Evolutionary conservation across 257 asterid genomes (phyloP).

Genomic region (Fraxinus excelsior): DNA sequence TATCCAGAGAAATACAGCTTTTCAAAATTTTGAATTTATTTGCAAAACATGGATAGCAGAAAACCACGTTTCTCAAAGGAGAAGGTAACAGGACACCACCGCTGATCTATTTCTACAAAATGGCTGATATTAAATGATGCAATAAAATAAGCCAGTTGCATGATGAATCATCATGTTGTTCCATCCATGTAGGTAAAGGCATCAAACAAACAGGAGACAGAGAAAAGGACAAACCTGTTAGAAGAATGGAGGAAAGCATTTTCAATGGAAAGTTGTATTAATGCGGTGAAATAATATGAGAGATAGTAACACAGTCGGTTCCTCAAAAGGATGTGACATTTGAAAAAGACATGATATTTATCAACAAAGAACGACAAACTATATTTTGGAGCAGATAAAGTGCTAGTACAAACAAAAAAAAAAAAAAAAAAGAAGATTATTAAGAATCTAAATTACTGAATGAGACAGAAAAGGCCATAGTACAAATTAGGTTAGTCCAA

Average conservation of each 20-base stretch:
- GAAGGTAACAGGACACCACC: constrained; percentile 63
- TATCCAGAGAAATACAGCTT: constrained; percentile 15
- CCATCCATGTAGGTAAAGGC: constrained; percentile 31
- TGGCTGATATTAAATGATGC: constrained; percentile 54
- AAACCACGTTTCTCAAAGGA: constrained; percentile 52
- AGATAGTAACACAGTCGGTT: constrained; percentile 1
- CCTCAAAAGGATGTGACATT: constrained; percentile 8
- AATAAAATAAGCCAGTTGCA: constrained; percentile 43
- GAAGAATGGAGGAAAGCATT: constrained; percentile 12
- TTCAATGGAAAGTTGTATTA: constrained; percentile 3
- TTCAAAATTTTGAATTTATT: constrained; percentile 26
- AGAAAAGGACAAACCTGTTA: constrained; percentile 15
- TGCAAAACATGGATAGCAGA: constrained; percentile 48
- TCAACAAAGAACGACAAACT: not conserved
- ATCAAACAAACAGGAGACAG: no score
- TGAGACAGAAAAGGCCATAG: constrained; percentile 1
- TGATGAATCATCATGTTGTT: constrained; percentile 32
- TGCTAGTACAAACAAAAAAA: not conserved
- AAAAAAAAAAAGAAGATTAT: not conserved
- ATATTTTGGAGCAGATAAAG: not conserved
- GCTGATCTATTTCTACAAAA: constrained; percentile 59
- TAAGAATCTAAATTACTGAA: not conserved
- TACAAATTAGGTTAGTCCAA: constrained; percentile 8
- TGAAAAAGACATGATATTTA: constrained; percentile 20
- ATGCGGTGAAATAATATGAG: not conserved